Evolutionary conservation across 176 grass and related monocot genomes (phyloP).

Genomic region (Triticum dicoccoides): DNA sequence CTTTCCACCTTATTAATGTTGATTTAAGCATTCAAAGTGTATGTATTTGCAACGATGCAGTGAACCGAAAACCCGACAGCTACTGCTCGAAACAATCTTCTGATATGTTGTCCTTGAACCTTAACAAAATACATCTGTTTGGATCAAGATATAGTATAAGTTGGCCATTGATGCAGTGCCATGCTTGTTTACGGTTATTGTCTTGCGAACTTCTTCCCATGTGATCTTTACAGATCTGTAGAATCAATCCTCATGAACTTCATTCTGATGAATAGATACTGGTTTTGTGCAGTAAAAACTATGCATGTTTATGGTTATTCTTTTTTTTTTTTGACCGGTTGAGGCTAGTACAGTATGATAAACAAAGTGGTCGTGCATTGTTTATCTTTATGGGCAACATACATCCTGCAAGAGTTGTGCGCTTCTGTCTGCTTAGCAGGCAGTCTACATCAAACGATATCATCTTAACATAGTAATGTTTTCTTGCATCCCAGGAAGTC

Average conservation of each 20-base stretch:
- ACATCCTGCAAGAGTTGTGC: background rate
- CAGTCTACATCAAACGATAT: background rate
- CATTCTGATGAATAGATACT: background rate
- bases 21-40: background rate
- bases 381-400: background rate
- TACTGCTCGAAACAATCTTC: background rate
- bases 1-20: background rate
- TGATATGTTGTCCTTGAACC: background rate
- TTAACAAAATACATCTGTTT: background rate
- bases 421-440: background rate
- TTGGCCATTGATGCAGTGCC: background rate
- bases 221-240: background rate
- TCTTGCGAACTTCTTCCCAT: background rate
- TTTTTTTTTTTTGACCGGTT: background rate
- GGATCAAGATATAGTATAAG: too few relatives aligned
- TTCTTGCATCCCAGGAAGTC: slow-evolving; percentile 69
- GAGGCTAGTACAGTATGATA: background rate
- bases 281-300: background rate
- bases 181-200: slow-evolving; percentile 20
- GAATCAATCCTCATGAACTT: background rate
- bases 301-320: background rate
- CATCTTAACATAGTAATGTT: background rate
- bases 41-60: background rate
- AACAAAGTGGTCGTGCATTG: background rate
- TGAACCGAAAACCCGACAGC: background rate